Evolutionary conservation across 345 rosid genomes (phyloP), one percentile per base, ranked within the genome.

Genomic region (Hibiscus tridactylites): DNA sequence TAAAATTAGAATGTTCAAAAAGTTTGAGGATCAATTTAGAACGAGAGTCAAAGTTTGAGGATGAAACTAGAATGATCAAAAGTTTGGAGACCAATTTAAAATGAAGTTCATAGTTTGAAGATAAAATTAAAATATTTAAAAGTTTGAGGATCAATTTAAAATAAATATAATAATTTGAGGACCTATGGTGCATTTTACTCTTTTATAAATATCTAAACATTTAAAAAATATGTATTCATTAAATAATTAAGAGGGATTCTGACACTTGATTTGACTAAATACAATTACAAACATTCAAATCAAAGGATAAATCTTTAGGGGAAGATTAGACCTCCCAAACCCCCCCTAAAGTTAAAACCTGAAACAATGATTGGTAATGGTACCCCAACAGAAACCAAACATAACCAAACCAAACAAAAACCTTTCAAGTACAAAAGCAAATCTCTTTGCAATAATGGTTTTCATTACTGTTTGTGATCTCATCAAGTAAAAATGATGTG

Each of bases 221-320:
- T 29, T 37, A 37, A 37, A 37, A 37, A 42, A 42, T 3, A 42
- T 37, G 9, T 37, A 37, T 37, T 37, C 9, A 42, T 50, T 50
- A 16, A 16, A 5, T 11, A 54, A 19, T 56, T 56, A 19, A 9
- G 28, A 56, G 60, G 29, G 60, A 0, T 56, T 52, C 31, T 68
- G 59, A 26, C 59, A 49, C 29, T n/a, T 68, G 71, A 68, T 50
- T 68, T 50, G 46, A 68, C 71, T 13, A 49, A 29, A 56, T 31
- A 29, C 3, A 8, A 8, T 39, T 39, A 9, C 10, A 50, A 68
- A 50, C 58, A 68, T 1, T 50, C 42, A 68, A 68, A 68, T 68
- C 71, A 52, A 68, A 68, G 50, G 60, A 7, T 59, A 68, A 50
- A 68, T 50, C 60, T 3, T 3, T 29, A 13, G 17, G n/a, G 5